A percentile compares a stretch with the other conserved stretches of the same genome.
phyloP scores from a whole-genome alignment of 495 filamentous ascomycete genomes.

The Parachaetomium inaequale region DNA sequence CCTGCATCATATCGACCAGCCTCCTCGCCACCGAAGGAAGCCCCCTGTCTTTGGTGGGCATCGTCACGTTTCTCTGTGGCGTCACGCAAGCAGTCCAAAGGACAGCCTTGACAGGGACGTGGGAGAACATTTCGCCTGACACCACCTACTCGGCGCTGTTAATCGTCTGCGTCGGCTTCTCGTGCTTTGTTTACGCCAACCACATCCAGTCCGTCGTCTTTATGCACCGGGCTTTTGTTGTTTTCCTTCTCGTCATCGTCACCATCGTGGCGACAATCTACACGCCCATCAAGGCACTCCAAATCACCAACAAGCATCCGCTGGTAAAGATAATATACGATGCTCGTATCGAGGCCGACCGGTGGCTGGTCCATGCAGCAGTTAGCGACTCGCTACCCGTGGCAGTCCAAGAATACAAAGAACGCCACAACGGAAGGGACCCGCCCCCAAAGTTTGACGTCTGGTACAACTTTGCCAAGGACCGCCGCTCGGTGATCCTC shows the following conservation, averaged over 20 bases:
- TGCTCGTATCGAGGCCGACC: conserved; percentile 45
- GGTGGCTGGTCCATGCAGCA: conserved; percentile 45
- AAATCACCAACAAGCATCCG: conserved; percentile 39
- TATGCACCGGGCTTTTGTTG: conserved; percentile 38
- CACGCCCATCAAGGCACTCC: conserved; percentile 21
- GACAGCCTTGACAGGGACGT: conserved; percentile 34
- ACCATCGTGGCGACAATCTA: conserved; percentile 34
- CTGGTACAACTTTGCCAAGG: conserved; percentile 71
- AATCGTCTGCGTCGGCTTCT: conserved; percentile 38
- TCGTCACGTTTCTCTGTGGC: conserved; percentile 39
- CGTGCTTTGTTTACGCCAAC: conserved; percentile 39
- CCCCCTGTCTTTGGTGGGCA: conserved; percentile 35
- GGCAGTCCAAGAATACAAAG: conserved; percentile 56
- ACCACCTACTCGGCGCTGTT: conserved; percentile 29
- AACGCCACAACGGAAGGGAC: conserved; percentile 50
- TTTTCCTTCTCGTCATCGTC: conserved; percentile 32
- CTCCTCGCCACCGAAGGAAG: conserved; percentile 41
- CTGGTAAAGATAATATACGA: conserved; percentile 51
- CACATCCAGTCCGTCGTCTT: conserved; percentile 39
- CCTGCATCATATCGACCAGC: conserved; percentile 37
- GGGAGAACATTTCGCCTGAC: conserved; percentile 34
- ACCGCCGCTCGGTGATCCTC: conserved; percentile 60
- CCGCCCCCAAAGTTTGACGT: conserved; percentile 64
- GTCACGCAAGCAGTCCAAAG: conserved; percentile 29
- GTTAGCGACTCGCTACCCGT: conserved; percentile 49